Conservation (phyloP, 768 basidiomycete species). For the Amanita fuliginea region DNA sequence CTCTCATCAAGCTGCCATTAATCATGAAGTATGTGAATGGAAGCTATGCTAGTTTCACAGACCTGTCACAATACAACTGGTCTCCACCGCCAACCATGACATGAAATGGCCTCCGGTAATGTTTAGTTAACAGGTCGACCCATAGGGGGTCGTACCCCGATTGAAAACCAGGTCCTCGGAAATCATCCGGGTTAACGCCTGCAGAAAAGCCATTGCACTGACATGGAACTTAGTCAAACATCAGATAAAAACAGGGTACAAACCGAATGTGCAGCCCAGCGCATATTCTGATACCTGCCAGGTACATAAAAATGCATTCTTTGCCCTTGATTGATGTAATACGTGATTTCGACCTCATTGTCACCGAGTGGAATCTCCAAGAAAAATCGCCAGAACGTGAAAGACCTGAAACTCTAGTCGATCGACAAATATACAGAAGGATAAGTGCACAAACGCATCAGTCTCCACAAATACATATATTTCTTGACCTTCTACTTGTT, state of each 20-base stretch:
- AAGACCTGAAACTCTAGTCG: conserved; percentile 39
- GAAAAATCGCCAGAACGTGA: conserved; percentile 91
- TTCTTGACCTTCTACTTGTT: conserved; percentile 50
- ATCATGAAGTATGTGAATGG: neutral
- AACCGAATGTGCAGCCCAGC: conserved; percentile 84
- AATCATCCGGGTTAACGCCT: conserved; percentile 84
- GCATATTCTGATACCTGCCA: conserved; percentile 70
- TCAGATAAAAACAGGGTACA: conserved; percentile 14
- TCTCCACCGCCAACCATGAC: conserved; percentile 91
- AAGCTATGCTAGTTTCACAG: conserved; percentile 12
- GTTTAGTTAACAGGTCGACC: conserved; percentile 83
- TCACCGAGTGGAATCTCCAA: conserved; percentile 67
- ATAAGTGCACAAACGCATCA: conserved; percentile 32
- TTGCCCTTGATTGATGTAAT: conserved; percentile 75
- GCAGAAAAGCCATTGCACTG: conserved; percentile 86
- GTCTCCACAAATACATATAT: conserved; percentile 57
- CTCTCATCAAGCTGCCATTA: conserved; percentile 53
- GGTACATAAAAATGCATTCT: conserved; percentile 78
- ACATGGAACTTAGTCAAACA: neutral
- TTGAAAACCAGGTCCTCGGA: conserved; percentile 69
- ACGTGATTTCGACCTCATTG: conserved; percentile 67
- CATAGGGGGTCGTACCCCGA: conserved; percentile 87
- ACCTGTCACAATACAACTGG: conserved; percentile 83
- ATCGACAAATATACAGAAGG: conserved; percentile 1
- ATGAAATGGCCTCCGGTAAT: conserved; percentile 75